A percentile compares a stretch with the other conserved stretches of the same genome.
phyloP scores from a whole-genome alignment of 2,329 filamentous ascomycete genomes.

The Epichloe sylvatica region DNA sequence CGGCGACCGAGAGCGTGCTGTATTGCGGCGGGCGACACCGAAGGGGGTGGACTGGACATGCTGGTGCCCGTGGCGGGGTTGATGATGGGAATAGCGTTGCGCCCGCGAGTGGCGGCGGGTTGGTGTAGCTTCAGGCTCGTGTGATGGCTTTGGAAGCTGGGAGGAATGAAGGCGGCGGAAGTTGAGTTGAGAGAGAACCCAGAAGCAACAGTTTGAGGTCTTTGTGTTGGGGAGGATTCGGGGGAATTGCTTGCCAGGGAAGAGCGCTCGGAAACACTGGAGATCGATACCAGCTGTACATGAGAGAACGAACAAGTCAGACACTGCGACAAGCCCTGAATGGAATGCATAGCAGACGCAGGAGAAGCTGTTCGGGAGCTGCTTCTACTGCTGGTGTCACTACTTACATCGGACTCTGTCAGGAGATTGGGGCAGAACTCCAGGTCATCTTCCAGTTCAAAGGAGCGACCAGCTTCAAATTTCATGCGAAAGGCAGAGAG shows the following conservation, averaged over 20 bases:
- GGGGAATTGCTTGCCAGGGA: constrained; percentile 96
- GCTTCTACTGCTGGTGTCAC: not conserved
- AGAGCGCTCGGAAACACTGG: constrained; percentile 85
- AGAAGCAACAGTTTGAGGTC: constrained; percentile 64
- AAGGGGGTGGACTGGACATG: constrained; percentile 76
- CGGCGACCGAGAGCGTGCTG: constrained; percentile 39
- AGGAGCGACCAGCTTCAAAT: constrained; percentile 84
- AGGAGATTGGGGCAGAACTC: constrained; percentile 88
- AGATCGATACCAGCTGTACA: constrained; percentile 72
- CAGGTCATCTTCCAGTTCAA: constrained; percentile 90
- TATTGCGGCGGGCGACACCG: constrained; percentile 49
- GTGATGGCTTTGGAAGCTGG: constrained; percentile 51
- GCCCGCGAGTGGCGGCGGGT: constrained; percentile 72
- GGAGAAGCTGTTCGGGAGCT: not conserved
- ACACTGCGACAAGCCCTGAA: not conserved
- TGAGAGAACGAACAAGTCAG: constrained; percentile 20
- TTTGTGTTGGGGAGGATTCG: constrained; percentile 79
- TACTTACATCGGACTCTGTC: constrained; percentile 82
- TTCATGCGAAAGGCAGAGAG: constrained; percentile 69
- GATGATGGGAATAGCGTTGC: constrained; percentile 95
- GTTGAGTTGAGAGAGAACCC: constrained; percentile 59
- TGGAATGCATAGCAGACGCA: constrained; percentile 1
- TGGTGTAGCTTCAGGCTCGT: constrained; percentile 72
- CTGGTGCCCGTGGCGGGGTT: constrained; percentile 83
- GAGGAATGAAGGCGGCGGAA: constrained; percentile 52